phyloP scores from a whole-genome alignment of 805 yeast genomes.

The Hanseniaspora taiwanica region DNA sequence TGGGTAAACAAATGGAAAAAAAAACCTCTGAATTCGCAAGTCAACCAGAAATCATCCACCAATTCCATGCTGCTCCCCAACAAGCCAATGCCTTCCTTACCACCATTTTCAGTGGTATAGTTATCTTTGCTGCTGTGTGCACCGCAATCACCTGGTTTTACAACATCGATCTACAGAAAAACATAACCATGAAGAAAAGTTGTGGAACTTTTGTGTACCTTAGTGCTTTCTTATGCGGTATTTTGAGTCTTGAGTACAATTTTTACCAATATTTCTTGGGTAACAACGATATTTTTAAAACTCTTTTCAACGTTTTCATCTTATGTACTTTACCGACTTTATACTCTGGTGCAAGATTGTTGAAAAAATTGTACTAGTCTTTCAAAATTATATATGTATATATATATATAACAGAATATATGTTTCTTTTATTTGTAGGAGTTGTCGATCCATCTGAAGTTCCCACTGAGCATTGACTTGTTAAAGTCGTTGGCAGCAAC shows the following conservation, averaged over 20 bases:
- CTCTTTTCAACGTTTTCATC: constrained; percentile 12
- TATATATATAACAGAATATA: not conserved
- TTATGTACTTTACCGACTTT: constrained; percentile 41
- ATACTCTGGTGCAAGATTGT: constrained; percentile 52
- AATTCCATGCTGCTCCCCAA: constrained; percentile 40
- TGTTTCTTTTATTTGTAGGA: constrained; percentile 28
- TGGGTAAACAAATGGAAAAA: constrained; percentile 16
- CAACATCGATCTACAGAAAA: constrained; percentile 7
- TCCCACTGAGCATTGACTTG: constrained; percentile 25
- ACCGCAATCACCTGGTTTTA: constrained; percentile 26
- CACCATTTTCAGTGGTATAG: constrained; percentile 31
- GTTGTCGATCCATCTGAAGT: constrained; percentile 42
- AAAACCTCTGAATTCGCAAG: constrained; percentile 27
- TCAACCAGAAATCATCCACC: constrained; percentile 53
- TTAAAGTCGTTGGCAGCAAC: constrained; percentile 53
- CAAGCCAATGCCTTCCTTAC: constrained; percentile 43
- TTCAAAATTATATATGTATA: constrained; percentile 1
- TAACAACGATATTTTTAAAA: constrained; percentile 22
- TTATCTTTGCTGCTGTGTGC: constrained; percentile 31
- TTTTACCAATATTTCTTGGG: constrained; percentile 21
- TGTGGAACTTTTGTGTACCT: constrained; percentile 14
- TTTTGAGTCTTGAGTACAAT: constrained; percentile 19
- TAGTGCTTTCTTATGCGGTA: constrained; percentile 14
- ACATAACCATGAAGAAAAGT: constrained; percentile 17
- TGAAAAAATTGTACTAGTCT: constrained; percentile 29